Percentiles rank a stretch among this genome's conserved stretches.
Conservation (phyloP, 2,329 filamentous ascomycete species). For the Claviceps pazoutovae region DNA sequence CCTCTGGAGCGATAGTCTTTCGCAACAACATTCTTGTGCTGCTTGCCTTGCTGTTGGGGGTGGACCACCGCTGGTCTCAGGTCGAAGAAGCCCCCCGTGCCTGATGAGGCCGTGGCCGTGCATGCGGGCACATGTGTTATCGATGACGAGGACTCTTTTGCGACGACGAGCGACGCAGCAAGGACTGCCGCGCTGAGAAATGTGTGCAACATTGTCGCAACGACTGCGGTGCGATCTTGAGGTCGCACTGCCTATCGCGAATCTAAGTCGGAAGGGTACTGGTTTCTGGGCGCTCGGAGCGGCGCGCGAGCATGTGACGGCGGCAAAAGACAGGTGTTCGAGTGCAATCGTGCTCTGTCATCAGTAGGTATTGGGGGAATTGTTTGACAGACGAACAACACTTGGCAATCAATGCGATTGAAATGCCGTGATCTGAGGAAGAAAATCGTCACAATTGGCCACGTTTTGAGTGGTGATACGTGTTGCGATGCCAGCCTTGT, state of each 20-base stretch:
- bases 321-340: background rate
- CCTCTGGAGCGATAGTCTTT: slow-evolving; percentile 52
- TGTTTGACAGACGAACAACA: too few relatives aligned
- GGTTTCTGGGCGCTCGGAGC: background rate
- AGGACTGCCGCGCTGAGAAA: slow-evolving; percentile 20
- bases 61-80: slow-evolving; percentile 40
- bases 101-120: slow-evolving; percentile 40
- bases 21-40: slow-evolving; percentile 26
- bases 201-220: slow-evolving; percentile 14
- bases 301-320: background rate
- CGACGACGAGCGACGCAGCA: slow-evolving; percentile 19
- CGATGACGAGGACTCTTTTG: slow-evolving; percentile 24
- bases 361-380: background rate
- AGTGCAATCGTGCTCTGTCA: background rate
- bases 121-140: slow-evolving; percentile 34
- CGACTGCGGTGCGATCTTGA: background rate
- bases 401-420: too few relatives aligned
- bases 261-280: background rate
- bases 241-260: background rate
- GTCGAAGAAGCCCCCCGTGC: slow-evolving; percentile 45
- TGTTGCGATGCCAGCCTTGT: too few relatives aligned
- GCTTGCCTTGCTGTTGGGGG: slow-evolving; percentile 28
- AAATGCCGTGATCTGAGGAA: too few relatives aligned
- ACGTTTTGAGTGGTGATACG: too few relatives aligned
- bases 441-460: too few relatives aligned